A percentile compares a stretch with the other conserved stretches of the same genome.
Conservation (phyloP, 345 rosid genomes). For the Syzygium jambos region DNA sequence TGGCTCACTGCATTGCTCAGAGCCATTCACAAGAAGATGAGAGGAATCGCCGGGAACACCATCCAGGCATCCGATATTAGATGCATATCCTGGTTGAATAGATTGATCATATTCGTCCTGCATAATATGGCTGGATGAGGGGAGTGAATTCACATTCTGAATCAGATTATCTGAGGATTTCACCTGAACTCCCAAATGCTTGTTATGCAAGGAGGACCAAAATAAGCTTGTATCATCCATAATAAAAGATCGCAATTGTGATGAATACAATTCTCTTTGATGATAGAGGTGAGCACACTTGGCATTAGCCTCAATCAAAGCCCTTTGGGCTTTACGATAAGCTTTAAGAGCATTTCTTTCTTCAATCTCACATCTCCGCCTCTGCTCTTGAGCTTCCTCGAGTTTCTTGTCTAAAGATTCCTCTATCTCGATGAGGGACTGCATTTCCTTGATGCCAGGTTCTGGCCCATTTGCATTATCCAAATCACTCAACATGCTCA, state of each 20-base stretch:
- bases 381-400: constrained; percentile 69
- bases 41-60: constrained; percentile 12
- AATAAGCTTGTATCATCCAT: constrained; percentile 45
- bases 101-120: constrained; percentile 27
- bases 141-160: constrained; percentile 28
- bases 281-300: constrained; percentile 67
- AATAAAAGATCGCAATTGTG: constrained; percentile 55
- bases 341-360: constrained; percentile 89
- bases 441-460: constrained; percentile 27
- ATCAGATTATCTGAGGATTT: constrained; percentile 18
- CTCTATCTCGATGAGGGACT: constrained; percentile 56
- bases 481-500: constrained; percentile 25
- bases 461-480: constrained; percentile 26
- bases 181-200: constrained; percentile 25
- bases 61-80: constrained; percentile 9
- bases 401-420: constrained; percentile 80
- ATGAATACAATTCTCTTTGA: constrained; percentile 67
- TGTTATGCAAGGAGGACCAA: constrained; percentile 40
- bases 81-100: constrained; percentile 19
- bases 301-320: constrained; percentile 79
- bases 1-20: constrained; percentile 66
- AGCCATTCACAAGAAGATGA: constrained; percentile 30
- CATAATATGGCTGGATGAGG: constrained; percentile 27
- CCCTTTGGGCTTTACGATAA: constrained; percentile 82
- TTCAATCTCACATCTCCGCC: constrained; percentile 76